Conservation (phyloP, 2,329 filamentous ascomycete species). For the Malbranchea cinnamomea region DNA sequence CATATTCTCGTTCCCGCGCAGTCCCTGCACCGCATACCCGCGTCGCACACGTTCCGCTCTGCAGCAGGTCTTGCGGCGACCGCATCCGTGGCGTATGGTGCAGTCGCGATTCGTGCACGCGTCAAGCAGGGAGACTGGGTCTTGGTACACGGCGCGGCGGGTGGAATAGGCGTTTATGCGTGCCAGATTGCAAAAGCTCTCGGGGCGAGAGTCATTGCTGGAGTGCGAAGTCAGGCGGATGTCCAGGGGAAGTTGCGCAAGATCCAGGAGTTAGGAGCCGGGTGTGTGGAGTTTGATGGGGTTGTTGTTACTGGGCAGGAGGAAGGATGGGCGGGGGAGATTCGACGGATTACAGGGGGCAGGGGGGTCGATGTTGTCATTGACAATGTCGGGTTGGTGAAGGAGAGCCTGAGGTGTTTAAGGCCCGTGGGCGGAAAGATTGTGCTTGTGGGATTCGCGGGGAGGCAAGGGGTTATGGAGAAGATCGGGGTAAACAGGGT, state of each 20-base stretch:
- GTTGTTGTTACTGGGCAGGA: conserved; percentile 6
- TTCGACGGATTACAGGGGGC: conserved; percentile 33
- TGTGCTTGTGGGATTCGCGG: conserved; percentile 45
- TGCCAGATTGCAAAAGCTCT: conserved; percentile 39
- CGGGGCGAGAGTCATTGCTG: conserved; percentile 40
- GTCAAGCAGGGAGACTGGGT: conserved; percentile 35
- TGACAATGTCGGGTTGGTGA: conserved; percentile 43
- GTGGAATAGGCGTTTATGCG: conserved; percentile 41
- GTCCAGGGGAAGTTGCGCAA: no score
- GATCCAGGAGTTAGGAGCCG: conserved; percentile 1
- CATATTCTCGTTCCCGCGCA: conserved; percentile 30
- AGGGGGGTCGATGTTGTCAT: conserved; percentile 43
- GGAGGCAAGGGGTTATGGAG: conserved; percentile 38
- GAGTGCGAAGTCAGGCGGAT: conserved; percentile 32
- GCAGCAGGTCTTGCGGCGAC: conserved; percentile 41
- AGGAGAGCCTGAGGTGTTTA: conserved; percentile 39
- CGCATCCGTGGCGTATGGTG: conserved; percentile 40
- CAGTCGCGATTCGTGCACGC: conserved; percentile 18
- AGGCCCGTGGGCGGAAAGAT: conserved; percentile 37
- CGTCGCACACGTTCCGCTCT: conserved; percentile 30
- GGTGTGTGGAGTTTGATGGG: conserved; percentile 7
- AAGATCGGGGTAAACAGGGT: conserved; percentile 40
- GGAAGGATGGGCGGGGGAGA: conserved; percentile 35
- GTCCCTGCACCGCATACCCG: conserved; percentile 31
- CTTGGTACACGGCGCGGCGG: conserved; percentile 41